Evolutionary conservation across 75 land plant species (phyloP).

Genomic region (Azolla pinnata): DNA sequence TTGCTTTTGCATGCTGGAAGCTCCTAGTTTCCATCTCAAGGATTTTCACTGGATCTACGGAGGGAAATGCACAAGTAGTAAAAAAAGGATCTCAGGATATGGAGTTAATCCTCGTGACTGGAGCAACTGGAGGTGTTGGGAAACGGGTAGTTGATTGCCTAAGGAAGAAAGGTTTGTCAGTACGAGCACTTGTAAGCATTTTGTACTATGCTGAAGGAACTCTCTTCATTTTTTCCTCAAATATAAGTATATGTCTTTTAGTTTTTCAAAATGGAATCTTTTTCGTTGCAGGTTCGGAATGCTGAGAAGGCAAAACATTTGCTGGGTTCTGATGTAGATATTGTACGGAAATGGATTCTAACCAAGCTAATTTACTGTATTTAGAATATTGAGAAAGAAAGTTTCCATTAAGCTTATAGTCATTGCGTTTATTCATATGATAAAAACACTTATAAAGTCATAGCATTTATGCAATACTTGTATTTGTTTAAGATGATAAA

Average conservation of each 20-base stretch:
- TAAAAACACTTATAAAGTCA: no score
- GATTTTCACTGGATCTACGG: conserved; percentile 40
- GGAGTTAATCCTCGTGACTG: conserved; percentile 67
- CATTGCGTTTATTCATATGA: no score
- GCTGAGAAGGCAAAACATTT: conserved; percentile 75
- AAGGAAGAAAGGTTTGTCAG: conserved; percentile 58
- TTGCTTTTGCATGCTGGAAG: no score
- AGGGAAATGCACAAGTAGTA: conserved; percentile 22
- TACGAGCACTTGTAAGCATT: conserved; percentile 59
- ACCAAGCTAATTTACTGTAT: no score
- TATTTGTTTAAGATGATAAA: no score
- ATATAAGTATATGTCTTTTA: no score
- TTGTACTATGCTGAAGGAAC: no score
- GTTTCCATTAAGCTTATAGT: no score
- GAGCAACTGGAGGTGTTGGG: conserved; percentile 98
- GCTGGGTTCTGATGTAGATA: conserved; percentile 73
- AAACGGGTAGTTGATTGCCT: conserved; percentile 82
- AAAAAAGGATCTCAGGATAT: conserved; percentile 26
- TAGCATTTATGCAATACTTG: no score
- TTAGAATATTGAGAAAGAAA: no score
- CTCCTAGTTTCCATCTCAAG: conserved; percentile 43
- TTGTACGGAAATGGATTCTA: conserved; percentile 69
- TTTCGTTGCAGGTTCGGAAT: conserved; percentile 60
- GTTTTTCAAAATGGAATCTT: neutral
- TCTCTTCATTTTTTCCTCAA: no score